A percentile compares a stretch with the other conserved stretches of the same genome.
These are phyloP conservation scores for Rhodotorula graminis DNA, from an alignment of 768 basidiomycete species.

Conservation along the genomic window DNA sequence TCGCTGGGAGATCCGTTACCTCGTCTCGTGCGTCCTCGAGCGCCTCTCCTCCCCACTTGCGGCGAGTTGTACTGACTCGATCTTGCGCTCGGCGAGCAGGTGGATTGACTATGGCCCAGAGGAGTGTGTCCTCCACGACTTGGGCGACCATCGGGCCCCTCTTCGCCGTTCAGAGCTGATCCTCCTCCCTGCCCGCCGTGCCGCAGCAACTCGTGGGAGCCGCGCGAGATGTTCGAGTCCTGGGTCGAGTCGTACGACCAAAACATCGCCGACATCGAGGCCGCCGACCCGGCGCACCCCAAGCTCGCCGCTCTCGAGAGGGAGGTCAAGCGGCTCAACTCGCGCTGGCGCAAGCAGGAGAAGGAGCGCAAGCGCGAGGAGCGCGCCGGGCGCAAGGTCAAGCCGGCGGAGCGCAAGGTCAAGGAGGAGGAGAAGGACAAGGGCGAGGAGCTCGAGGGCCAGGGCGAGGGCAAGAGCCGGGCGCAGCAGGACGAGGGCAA, in stretches of 20 bases:
- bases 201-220: conserved; percentile 17
- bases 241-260: background rate
- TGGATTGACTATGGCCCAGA: background rate
- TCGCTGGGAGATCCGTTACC: conserved; percentile 3
- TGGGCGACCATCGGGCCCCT: no score
- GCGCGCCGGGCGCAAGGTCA: background rate
- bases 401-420: background rate
- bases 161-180: background rate
- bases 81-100: background rate
- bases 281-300: background rate
- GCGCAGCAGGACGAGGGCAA: no score
- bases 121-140: background rate
- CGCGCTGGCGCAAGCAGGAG: background rate
- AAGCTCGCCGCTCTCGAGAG: background rate
- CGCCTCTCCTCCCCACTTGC: rapidly evolving
- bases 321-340: background rate
- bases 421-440: background rate
- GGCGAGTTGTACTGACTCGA: background rate
- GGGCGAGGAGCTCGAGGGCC: background rate
- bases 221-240: background rate
- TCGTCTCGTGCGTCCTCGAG: conserved; percentile 5
- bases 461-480: background rate
- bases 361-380: background rate
- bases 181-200: background rate
- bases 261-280: rapidly evolving